These are phyloP conservation scores for Candida golubevii DNA, from an alignment of 805 yeast species.

Conservation along the genomic window DNA sequence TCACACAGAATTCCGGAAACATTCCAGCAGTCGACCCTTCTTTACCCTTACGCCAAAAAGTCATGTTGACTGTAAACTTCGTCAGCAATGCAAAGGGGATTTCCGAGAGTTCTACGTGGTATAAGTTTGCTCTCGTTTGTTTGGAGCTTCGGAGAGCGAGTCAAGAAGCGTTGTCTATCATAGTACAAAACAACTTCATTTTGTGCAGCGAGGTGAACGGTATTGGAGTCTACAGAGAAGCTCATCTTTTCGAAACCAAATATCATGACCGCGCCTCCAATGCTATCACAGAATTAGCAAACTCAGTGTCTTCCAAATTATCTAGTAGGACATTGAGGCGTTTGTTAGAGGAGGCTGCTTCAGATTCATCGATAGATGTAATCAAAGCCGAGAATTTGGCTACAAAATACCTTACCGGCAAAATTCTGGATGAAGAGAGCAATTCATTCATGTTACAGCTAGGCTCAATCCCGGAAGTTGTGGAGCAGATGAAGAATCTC, in stretches of 20 bases:
- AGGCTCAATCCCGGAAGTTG: constrained; percentile 24
- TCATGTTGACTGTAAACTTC: constrained; percentile 10
- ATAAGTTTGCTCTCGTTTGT: constrained; percentile 65
- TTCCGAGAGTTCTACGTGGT: constrained; percentile 52
- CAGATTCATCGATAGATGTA: constrained; percentile 12
- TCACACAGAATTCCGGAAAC: constrained; percentile 37
- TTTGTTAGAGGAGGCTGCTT: constrained; percentile 16
- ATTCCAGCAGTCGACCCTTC: constrained; percentile 7
- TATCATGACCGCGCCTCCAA: constrained; percentile 14
- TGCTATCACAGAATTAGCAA: constrained; percentile 19
- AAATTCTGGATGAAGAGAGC: constrained; percentile 25
- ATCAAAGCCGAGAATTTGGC: constrained; percentile 22
- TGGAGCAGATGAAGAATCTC: constrained; percentile 21
- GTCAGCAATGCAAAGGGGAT: constrained; percentile 20
- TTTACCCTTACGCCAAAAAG: constrained; percentile 22
- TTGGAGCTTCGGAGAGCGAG: constrained; percentile 61
- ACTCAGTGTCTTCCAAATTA: constrained; percentile 20
- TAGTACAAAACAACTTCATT: constrained; percentile 9
- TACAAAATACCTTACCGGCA: constrained; percentile 20
- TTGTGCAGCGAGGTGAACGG: constrained; percentile 32
- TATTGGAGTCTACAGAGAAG: constrained; percentile 27
- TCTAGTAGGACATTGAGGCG: constrained; percentile 30
- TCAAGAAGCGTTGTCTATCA: constrained; percentile 52
- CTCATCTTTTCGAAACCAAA: constrained; percentile 29
- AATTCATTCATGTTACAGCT: constrained; percentile 19